Evolutionary conservation across 1,284 basidiomycete genomes (phyloP), one percentile per base, ranked within the genome.

Genomic region (Heliocybe sulcata): DNA sequence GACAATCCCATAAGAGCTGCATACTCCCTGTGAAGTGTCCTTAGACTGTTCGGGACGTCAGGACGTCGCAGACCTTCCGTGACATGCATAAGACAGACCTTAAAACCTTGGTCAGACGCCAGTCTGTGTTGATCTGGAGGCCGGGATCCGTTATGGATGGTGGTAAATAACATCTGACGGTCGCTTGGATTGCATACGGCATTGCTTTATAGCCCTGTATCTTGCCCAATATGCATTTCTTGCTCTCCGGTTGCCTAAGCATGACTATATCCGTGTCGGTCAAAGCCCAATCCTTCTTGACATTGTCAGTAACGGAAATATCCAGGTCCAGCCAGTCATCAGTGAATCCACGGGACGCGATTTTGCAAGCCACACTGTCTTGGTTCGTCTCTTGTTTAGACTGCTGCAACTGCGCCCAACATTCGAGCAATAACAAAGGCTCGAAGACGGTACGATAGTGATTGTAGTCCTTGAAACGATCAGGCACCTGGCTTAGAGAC

Each of bases 21-120:
- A 67, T 91, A 99, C 72, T 99, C 97, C 53, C 97, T 87, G 63
- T 94, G 83, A 22, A 96, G 77, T 0, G 97, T 99, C 57, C 88
- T 91, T 61, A 99, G 72, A 60, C 94, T 97, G 16, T 59, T 29
- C 55, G 45, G 47, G 60, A 10, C 14, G 27, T 45, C 8, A 53
- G 23, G 35, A 35, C 25, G 31, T 31, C 29, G 12, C 29, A 26
- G 22, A 9, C 3, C 4, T 23, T 25, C 19, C 42, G 31, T 47
- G 3, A 23, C 8, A 25, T 8, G 20, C 8, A 35, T 22, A 14
- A 25, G 27, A 47, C 14, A 20, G 61, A 94, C 90, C 90, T 90
- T 59, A 94, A 82, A 16, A 96, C 82, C 67, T 92, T 96, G 61
- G 79, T 80, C 45, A 98, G 59, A 50, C 76, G 72, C 91, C 94